Conservation (phyloP, 192 early-diverging fungal genomes). For the Gonapodya sp. region DNA sequence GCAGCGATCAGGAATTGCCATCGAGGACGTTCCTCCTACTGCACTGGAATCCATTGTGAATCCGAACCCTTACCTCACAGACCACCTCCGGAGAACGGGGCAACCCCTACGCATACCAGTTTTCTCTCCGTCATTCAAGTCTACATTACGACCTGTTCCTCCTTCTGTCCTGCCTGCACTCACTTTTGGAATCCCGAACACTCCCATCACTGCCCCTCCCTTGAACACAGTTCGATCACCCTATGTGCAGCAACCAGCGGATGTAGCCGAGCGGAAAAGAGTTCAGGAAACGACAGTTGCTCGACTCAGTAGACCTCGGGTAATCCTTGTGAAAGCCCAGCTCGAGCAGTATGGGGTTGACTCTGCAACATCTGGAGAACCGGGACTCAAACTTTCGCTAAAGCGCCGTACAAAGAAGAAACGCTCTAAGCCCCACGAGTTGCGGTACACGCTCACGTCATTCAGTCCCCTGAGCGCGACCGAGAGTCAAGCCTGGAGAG, state of each 20-base stretch:
- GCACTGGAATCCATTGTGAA: background rate
- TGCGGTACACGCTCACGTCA: too few relatives aligned
- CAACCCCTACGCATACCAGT: background rate
- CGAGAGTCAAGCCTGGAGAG: too few relatives aligned
- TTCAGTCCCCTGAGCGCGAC: too few relatives aligned
- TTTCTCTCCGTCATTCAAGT: background rate
- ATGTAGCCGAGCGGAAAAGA: background rate
- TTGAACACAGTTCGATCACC: background rate
- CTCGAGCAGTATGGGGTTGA: too few relatives aligned
- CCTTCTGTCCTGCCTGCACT: background rate
- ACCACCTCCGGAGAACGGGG: background rate
- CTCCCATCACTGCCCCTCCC: background rate
- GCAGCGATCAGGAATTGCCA: background rate
- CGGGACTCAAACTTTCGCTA: too few relatives aligned
- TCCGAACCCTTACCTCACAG: background rate
- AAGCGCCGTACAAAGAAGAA: too few relatives aligned
- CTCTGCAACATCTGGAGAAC: too few relatives aligned
- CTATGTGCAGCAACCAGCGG: background rate
- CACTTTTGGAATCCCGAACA: background rate
- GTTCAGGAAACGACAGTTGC: background rate
- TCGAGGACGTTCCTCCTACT: background rate
- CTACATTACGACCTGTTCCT: background rate
- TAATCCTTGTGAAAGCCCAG: background rate
- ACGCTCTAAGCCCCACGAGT: too few relatives aligned
- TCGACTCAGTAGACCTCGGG: background rate